Base-by-base conservation (phyloP, 75 land plant genomes). In the Larix kaempferi region DNA sequence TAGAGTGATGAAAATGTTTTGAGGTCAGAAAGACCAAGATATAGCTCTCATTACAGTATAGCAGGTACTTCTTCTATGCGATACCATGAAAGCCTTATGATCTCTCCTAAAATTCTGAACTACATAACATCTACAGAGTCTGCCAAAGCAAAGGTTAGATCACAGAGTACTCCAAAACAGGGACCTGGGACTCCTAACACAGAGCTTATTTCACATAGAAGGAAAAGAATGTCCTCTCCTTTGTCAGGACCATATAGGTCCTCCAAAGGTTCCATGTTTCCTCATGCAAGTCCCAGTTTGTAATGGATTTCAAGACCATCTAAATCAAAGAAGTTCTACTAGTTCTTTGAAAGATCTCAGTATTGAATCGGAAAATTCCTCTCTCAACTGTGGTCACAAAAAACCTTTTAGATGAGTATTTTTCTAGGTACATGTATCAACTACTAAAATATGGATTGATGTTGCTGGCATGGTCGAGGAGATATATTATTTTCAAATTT, bases 31-130 rank as follows among this genome's bases (percentile, higher is more conserved):
- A 83, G 59, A 27, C 16, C 82, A 49, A 84, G 75, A 75, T 65
- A 75, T 57, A 75, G 63, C 74, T 77, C 73, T 23, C 26, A 22
- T 66, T 23, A 78, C n/a, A 76, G 74, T 75, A 73, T 78, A 75
- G 59, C 71, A 14, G 76, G 80, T 59, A 73, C 79, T 33, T 73
- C 86, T 25, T 39, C 81, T 13, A 26, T 83, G 17, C 84, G 78
- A n/a, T 92, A 92, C 56, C 87, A 89, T 59, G 95, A 90, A 55
- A 94, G 98, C 85, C 78, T 90, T 67, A 84, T 77, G 16, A 92
- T 91, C 87, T 92, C 87, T 78, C 89, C 92, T 3, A 80, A 25
- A 13, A 59, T 86, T 13, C 91, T 91, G 3, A 81, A 80, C 33
- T 92, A 89, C 82, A 92, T 92, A 91, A 87, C 87, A 15, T 77